Base-by-base conservation (phyloP, 345 rosid genomes). In the Aurinia saxatilis region DNA sequence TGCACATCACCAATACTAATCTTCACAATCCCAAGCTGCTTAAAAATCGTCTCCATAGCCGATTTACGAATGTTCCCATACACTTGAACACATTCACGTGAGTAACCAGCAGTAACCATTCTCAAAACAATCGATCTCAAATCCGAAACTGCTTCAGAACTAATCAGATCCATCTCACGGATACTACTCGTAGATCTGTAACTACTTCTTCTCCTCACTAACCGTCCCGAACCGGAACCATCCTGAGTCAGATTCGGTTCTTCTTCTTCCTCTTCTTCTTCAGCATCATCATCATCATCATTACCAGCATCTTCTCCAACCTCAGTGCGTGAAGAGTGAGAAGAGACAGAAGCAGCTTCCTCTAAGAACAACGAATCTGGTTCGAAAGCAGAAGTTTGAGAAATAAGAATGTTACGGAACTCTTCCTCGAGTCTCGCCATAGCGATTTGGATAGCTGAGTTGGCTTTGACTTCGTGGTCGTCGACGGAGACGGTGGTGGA, bases 371-470 rank as follows among this genome's bases (percentile, higher is more conserved):
- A 85, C 0, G 85, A 82, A 38, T 83, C 89, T 5, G 79, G 70
- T 14, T 89, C 98, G 34, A 92, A 48, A 0, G 77, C 76, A 16
- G 77, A 50, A 7, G 87, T 67, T 10, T 87, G 78, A 5, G 75
- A 76, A 49, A 89, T 74, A 15, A 92, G 86, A 30, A 92, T 85
- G 80, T 55, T 87, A 11, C 93, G 84, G 60, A 92, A 89, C 90
- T 92, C 98, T 50, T 92, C 98, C 71, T 92, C 98, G 5, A 92
- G 89, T 6, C 98, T 77, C 14, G 97, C 97, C 98, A 92, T 92
- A 60, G 96, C 97, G 91, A 92, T 89, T 86, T 89, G 96, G 58
- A 89, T 74, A 35, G 90, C 67, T 33, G 83, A 77, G 85, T 75
- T 79, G 76, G 79, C 87, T 75, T 82, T 85, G 39, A 59, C 66